phyloP scores from a whole-genome alignment of 176 grass and related monocot species.

The Oryza glaberrima region DNA sequence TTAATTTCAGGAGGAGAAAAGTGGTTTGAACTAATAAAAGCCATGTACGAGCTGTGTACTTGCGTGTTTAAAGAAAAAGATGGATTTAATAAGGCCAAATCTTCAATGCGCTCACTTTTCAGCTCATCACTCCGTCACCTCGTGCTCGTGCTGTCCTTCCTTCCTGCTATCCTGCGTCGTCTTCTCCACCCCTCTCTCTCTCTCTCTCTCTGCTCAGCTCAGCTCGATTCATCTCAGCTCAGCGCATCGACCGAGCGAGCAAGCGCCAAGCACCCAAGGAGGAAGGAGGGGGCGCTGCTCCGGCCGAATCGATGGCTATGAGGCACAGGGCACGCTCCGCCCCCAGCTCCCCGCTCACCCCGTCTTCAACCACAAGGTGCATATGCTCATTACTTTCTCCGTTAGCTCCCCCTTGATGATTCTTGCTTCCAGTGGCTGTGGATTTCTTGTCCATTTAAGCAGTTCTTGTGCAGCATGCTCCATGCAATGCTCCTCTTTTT shows the following conservation, averaged over 20 bases:
- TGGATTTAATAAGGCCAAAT: not conserved
- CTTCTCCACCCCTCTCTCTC: not conserved
- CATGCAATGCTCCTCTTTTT: not conserved
- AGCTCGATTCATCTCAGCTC: not conserved
- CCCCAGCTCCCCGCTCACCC: conserved; percentile 53
- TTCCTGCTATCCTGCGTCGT: not conserved
- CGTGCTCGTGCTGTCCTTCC: not conserved
- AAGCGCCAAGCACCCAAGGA: not conserved
- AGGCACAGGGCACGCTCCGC: conserved; percentile 56
- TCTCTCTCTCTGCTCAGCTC: not conserved
- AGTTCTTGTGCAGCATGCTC: not conserved
- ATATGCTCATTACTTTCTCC: not conserved
- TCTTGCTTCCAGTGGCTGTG: not conserved
- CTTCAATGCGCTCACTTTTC: not conserved
- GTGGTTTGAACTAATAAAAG: not conserved
- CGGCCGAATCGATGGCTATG: conserved; percentile 30
- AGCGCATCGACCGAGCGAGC: too few species aligned
- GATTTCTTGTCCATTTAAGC: not conserved
- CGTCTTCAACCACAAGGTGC: conserved; percentile 47
- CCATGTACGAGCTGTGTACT: not conserved
- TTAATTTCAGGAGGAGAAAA: too few species aligned
- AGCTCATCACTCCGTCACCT: not conserved
- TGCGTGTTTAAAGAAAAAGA: not conserved
- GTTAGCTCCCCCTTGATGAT: not conserved
- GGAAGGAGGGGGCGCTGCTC: not conserved